Evolutionary conservation across 1,139 yeast species (phyloP), one percentile per base, ranked within the genome.

Genomic region (Geotrichum reessii): DNA sequence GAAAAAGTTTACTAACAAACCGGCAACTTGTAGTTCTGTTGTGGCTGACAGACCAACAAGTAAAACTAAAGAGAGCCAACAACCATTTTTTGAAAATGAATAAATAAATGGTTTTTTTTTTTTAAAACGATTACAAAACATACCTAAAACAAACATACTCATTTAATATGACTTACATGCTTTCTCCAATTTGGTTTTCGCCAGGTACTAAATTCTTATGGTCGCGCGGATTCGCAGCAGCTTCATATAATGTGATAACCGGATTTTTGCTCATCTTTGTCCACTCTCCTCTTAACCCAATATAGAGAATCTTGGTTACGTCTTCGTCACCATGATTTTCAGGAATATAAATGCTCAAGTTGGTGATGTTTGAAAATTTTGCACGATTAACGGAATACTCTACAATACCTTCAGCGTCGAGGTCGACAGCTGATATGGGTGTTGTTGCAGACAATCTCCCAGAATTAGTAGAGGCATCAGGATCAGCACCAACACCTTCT

Each of bases 211-310:
- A 58, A 63, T 77, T 81, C 67, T 85, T 84, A 72, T 92, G 97
- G 69, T 92, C 97, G 2, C 86, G 83, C 0, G 97, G 97, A 69
- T 91, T 91, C 6, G 98, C 95, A 0, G 97, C 96, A 62, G 91
- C 83, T 71, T 92, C 98, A 71, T 92, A 92, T 28, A 87, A 69
- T 0, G 96, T 79, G 22, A 86, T 79, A 21, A 88, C 84, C 0
- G 96, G 96, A 60, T 82, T 89, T 65, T 78, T 81, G 55, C 76
- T 74, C 62, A 84, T 72, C 58, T 82, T 62, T 3, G 85, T 80
- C 70, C 78, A 85, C 64, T 87, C 95, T 0, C 98, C 98, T 56
- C 97, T 76, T 44, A 93, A 71, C 60, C 95, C 98, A 54, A 91
- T 73, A 67, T 84, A 86, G 65, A 85, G 85, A 1, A 91, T 63